A percentile compares a stretch with the other conserved stretches of the same genome.
Conservation (phyloP, 768 basidiomycete genomes). For the Amanita phalloides region DNA sequence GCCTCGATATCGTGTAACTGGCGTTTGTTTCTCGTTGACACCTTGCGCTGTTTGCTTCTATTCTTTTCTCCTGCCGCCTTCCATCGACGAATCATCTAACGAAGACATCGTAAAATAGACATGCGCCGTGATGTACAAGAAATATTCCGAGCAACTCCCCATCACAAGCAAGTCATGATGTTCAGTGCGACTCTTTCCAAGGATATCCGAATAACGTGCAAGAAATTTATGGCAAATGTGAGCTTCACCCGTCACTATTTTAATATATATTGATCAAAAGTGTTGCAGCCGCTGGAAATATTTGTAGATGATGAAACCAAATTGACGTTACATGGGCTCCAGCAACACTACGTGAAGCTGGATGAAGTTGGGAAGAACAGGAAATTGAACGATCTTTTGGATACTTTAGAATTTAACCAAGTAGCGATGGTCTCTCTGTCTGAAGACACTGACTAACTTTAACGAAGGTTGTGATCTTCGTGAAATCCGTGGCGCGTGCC, state of each 20-base stretch:
- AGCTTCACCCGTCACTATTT: slow-evolving; percentile 20
- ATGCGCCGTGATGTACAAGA: slow-evolving; percentile 99
- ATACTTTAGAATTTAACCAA: slow-evolving; percentile 97
- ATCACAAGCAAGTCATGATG: slow-evolving; percentile 99
- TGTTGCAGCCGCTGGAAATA: slow-evolving; percentile 85
- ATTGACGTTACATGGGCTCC: slow-evolving; percentile 92
- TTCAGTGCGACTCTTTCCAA: slow-evolving; percentile 97
- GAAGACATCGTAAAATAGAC: slow-evolving; percentile 74
- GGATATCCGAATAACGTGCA: slow-evolving; percentile 95
- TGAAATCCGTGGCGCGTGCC: slow-evolving; percentile 95
- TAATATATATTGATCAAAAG: neutral
- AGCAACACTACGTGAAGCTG: slow-evolving; percentile 97
- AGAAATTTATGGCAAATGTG: slow-evolving; percentile 99
- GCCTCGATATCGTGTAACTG: slow-evolving; percentile 13
- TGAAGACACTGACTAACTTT: neutral
- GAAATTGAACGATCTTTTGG: slow-evolving; percentile 92
- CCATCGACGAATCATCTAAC: slow-evolving; percentile 53
- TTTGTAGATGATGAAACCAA: slow-evolving; percentile 99
- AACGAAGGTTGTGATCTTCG: slow-evolving; percentile 96
- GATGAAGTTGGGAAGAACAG: slow-evolving; percentile 94
- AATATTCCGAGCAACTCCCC: slow-evolving; percentile 97
- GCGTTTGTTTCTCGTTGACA: slow-evolving; percentile 5
- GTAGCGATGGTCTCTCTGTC: slow-evolving; percentile 25
- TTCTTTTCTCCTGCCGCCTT: slow-evolving; percentile 39
- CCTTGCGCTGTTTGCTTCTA: slow-evolving; percentile 11